Conservation (phyloP, 2,329 filamentous ascomycete genomes). For the Apiospora phragmitis region DNA sequence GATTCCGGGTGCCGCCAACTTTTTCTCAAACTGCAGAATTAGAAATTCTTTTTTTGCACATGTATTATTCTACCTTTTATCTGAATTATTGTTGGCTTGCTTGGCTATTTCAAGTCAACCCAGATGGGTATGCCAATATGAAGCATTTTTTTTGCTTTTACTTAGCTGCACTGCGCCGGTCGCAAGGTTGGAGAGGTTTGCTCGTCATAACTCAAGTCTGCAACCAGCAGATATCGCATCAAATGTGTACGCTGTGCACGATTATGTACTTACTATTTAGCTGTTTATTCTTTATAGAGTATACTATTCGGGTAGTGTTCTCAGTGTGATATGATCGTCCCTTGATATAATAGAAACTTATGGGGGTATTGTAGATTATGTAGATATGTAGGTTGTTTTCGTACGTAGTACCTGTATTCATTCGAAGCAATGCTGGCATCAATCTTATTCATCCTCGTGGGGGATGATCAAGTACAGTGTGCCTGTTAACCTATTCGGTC, state of each 20-base stretch:
- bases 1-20: constrained; percentile 14
- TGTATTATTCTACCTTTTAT: neutral
- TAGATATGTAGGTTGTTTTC: too few species aligned
- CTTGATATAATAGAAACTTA: neutral
- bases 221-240: neutral
- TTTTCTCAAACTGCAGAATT: neutral
- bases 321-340: neutral
- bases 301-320: too few species aligned
- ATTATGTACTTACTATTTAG: too few species aligned
- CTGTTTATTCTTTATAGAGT: too few species aligned
- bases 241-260: neutral
- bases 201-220: neutral
- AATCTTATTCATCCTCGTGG: neutral
- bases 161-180: neutral
- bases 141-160: neutral
- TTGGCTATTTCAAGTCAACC: too few species aligned
- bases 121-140: neutral
- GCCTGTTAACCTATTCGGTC: neutral
- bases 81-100: neutral
- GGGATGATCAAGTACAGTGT: neutral
- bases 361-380: neutral
- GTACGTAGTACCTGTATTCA: too few species aligned
- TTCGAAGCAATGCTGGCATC: neutral
- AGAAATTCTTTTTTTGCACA: neutral
- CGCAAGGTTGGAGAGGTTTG: neutral